Percentiles rank a stretch among this genome's conserved stretches.
Evolutionary conservation across 148 eudicot genomes (phyloP).

Genomic region (Polygonum maritimum): DNA sequence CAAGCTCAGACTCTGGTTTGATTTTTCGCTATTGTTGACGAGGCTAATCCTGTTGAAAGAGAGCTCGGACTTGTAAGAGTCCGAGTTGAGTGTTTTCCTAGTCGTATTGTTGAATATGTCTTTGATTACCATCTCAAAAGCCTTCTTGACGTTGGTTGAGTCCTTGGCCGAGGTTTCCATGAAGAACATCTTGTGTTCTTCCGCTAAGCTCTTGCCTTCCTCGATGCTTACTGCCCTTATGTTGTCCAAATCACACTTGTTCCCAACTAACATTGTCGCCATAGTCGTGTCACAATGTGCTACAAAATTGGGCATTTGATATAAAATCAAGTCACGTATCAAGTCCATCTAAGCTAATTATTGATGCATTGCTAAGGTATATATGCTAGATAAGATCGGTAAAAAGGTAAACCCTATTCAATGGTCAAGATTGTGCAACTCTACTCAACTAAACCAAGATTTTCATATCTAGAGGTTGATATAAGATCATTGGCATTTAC

Average conservation of each 20-base stretch:
- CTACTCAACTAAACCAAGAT: too few relatives aligned
- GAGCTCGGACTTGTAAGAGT: constrained; percentile 55
- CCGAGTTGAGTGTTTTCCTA: constrained; percentile 55
- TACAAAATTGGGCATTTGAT: constrained; percentile 14
- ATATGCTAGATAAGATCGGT: too few relatives aligned
- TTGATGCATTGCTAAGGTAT: too few relatives aligned
- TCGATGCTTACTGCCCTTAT: constrained; percentile 53
- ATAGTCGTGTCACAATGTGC: constrained; percentile 71
- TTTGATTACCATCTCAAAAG: constrained; percentile 54
- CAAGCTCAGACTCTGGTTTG: constrained; percentile 20
- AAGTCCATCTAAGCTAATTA: too few relatives aligned
- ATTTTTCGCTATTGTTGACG: constrained; percentile 29
- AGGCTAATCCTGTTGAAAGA: constrained; percentile 61
- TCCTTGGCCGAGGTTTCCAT: constrained; percentile 74
- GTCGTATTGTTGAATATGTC: constrained; percentile 52
- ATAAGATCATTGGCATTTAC: too few relatives aligned
- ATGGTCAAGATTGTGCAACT: too few relatives aligned
- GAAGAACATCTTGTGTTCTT: constrained; percentile 62
- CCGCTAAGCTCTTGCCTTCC: constrained; percentile 59
- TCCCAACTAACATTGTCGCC: constrained; percentile 59
- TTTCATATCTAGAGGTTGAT: too few relatives aligned
- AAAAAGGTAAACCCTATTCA: too few relatives aligned
- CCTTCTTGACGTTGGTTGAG: constrained; percentile 53
- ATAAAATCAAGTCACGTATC: neutral
- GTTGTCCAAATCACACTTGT: constrained; percentile 54